These are phyloP conservation scores for Naganishia vishniacii DNA, from an alignment of 768 basidiomycete species.

Conservation along the genomic window DNA sequence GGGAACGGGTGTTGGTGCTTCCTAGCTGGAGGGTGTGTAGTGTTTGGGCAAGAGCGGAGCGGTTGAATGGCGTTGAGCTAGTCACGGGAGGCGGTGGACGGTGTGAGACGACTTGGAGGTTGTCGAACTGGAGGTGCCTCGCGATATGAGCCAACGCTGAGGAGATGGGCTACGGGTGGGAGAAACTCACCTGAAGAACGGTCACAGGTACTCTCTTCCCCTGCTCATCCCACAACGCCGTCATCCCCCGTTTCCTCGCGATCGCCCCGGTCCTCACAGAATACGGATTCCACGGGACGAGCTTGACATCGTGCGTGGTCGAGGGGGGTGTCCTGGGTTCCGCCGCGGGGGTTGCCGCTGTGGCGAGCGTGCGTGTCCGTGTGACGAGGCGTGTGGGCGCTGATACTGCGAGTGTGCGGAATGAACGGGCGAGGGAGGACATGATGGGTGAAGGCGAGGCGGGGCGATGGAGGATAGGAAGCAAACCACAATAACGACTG, in stretches of 20 bases:
- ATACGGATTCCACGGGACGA: conserved; percentile 65
- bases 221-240: conserved; percentile 81
- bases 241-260: conserved; percentile 94
- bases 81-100: conserved; percentile 31
- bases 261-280: conserved; percentile 87
- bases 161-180: not conserved
- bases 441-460: conserved; percentile 2
- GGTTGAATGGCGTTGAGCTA: conserved; percentile 23
- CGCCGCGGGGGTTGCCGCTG: not conserved
- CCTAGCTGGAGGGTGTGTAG: conserved; percentile 94
- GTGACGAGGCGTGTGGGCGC: not conserved
- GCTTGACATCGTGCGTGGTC: conserved; percentile 2
- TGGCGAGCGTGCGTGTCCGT: conserved; percentile 5
- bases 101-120: conserved; percentile 48
- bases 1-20: conserved; percentile 60
- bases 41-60: conserved; percentile 54
- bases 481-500: too few species aligned
- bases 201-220: conserved; percentile 86
- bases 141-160: not conserved
- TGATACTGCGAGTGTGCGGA: conserved; percentile 18
- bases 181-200: conserved; percentile 70
- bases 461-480: too few species aligned
- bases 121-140: conserved; percentile 44
- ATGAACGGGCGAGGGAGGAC: conserved; percentile 17
- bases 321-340: not conserved